Evolutionary conservation across 1,284 basidiomycete species (phyloP).

Genomic region (Cryptococcus hybrid): DNA sequence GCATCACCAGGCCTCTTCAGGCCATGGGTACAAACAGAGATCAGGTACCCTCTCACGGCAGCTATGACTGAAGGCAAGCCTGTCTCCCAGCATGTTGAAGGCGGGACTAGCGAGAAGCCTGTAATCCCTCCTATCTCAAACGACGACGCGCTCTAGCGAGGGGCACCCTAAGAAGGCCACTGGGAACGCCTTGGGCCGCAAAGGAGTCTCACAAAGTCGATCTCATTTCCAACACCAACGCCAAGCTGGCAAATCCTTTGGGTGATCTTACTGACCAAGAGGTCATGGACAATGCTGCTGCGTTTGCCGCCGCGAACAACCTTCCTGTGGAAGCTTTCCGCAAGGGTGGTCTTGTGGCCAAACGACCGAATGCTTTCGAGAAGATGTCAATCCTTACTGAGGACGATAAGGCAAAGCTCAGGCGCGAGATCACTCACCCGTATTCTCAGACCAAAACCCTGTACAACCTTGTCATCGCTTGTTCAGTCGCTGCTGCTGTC

Average conservation of each 20-base stretch:
- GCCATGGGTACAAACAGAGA: slow-evolving; percentile 22
- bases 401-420: slow-evolving; percentile 57
- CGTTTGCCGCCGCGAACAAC: slow-evolving; percentile 57
- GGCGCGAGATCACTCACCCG: slow-evolving; percentile 59
- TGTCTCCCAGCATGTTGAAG: slow-evolving; percentile 15
- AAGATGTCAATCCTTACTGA: slow-evolving; percentile 58
- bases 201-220: slow-evolving; percentile 4
- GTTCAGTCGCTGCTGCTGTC: slow-evolving; percentile 41
- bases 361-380: slow-evolving; percentile 59
- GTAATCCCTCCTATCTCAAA: background rate
- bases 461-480: slow-evolving; percentile 50
- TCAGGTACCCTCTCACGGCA: slow-evolving; percentile 22
- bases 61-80: slow-evolving; percentile 32
- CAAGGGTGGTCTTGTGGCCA: slow-evolving; percentile 65
- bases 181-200: slow-evolving; percentile 7
- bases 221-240: slow-evolving; percentile 22
- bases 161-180: background rate
- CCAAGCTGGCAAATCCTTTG: slow-evolving; percentile 30
- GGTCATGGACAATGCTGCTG: slow-evolving; percentile 58
- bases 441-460: slow-evolving; percentile 61
- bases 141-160: slow-evolving; percentile 8
- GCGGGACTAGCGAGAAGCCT: background rate
- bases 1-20: slow-evolving; percentile 7
- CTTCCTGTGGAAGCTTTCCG: slow-evolving; percentile 53
- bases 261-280: slow-evolving; percentile 41